Evolutionary conservation across 2,329 filamentous ascomycete genomes (phyloP).

Genomic region (Trichoderma pleuroti): DNA sequence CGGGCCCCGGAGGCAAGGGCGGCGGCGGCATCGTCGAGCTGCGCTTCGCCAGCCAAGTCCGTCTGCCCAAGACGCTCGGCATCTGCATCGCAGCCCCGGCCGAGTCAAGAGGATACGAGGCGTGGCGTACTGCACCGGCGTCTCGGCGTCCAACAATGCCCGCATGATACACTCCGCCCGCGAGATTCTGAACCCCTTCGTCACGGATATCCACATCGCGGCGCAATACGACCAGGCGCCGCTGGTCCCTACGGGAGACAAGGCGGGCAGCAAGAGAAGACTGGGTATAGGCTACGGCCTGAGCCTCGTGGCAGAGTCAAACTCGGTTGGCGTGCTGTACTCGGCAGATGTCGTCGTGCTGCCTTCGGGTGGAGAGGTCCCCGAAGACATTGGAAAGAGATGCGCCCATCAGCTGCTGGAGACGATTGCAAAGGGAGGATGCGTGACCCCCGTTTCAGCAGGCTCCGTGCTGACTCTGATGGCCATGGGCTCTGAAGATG

Average conservation of each 20-base stretch:
- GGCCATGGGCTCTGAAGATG: slow-evolving; percentile 97
- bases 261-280: slow-evolving; percentile 54
- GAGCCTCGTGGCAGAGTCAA: slow-evolving; percentile 89
- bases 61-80: slow-evolving; percentile 90
- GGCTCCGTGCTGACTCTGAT: slow-evolving; percentile 80
- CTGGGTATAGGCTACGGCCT: slow-evolving; percentile 90
- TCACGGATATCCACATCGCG: slow-evolving; percentile 87
- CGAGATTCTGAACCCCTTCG: slow-evolving; percentile 80
- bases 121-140: slow-evolving; percentile 89
- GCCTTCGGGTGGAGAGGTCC: slow-evolving; percentile 73
- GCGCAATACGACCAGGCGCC: slow-evolving; percentile 70
- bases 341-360: slow-evolving; percentile 78
- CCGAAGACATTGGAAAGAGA: slow-evolving; percentile 84
- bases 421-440: slow-evolving; percentile 76
- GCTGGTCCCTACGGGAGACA: slow-evolving; percentile 51
- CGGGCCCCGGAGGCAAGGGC: slow-evolving; percentile 68
- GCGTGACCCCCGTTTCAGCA: slow-evolving; percentile 68
- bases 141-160: slow-evolving; percentile 88
- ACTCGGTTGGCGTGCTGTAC: slow-evolving; percentile 73
- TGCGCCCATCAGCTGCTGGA: slow-evolving; percentile 90
- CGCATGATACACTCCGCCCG: slow-evolving; percentile 90
- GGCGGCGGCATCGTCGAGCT: slow-evolving; percentile 93
- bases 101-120: slow-evolving; percentile 84
- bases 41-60: slow-evolving; percentile 87
- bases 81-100: slow-evolving; percentile 76